Percentiles rank a stretch among this genome's conserved stretches.
Conservation (phyloP, 2,329 filamentous ascomycete genomes). For the Diaporthe citriasiana region DNA sequence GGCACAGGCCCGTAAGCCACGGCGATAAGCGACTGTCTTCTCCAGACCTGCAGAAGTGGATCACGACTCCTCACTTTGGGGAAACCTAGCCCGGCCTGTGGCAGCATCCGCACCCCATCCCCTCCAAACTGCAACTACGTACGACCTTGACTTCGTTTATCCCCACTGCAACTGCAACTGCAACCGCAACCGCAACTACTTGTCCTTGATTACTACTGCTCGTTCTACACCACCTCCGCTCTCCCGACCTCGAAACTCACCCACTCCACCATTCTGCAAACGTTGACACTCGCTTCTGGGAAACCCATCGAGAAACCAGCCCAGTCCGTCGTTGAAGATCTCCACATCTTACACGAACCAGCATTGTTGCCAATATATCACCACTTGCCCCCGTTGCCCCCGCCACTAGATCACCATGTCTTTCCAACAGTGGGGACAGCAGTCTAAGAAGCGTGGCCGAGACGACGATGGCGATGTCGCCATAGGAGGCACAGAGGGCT, state of each 20-base stretch:
- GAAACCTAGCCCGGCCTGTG: not conserved
- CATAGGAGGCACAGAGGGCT: slow-evolving; percentile 55
- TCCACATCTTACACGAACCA: slow-evolving; percentile 19
- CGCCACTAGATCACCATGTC: slow-evolving; percentile 53
- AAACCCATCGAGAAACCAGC: not conserved
- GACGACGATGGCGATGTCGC: slow-evolving; percentile 59
- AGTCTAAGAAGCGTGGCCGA: slow-evolving; percentile 60
- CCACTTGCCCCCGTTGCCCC: not conserved
- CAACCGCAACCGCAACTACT: not conserved
- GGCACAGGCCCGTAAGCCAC: slow-evolving; percentile 19
- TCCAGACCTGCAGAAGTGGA: slow-evolving; percentile 17
- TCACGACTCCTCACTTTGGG: slow-evolving; percentile 30
- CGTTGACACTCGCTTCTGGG: slow-evolving; percentile 38
- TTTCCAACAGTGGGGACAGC: slow-evolving; percentile 54
- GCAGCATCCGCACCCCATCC: not conserved
- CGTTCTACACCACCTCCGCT: not conserved
- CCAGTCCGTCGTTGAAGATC: not conserved
- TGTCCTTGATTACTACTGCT: not conserved
- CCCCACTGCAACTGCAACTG: not conserved
- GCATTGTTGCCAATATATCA: slow-evolving; percentile 26
- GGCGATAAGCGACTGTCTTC: slow-evolving; percentile 14
- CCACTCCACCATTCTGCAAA: not conserved
- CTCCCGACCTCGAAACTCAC: not conserved
- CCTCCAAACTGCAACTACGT: not conserved
- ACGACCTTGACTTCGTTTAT: not conserved